These are phyloP conservation scores for Gaertneriomyces sp. DNA, from an alignment of 192 early-diverging fungal species.

Conservation along the genomic window DNA sequence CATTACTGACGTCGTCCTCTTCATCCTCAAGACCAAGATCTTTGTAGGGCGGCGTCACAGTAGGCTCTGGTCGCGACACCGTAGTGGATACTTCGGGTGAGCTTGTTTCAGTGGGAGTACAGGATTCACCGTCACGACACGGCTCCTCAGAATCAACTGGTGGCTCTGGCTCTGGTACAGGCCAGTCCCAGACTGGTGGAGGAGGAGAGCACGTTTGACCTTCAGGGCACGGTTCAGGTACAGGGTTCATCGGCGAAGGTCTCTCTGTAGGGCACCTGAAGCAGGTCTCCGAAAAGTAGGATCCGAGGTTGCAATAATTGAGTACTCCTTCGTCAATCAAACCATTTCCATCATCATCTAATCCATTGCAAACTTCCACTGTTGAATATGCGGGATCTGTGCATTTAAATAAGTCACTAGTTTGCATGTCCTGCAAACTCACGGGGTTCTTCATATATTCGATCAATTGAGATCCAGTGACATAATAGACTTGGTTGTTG, in stretches of 20 bases:
- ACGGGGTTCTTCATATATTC: slow-evolving; percentile 23
- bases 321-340: slow-evolving; percentile 26
- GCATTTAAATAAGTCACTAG: neutral
- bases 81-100: too few species aligned
- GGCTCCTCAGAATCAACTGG: too few species aligned
- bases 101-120: too few species aligned
- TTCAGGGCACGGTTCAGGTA: neutral
- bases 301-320: neutral
- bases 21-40: too few species aligned
- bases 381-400: neutral
- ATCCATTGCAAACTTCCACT: slow-evolving; percentile 33
- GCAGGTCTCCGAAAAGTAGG: slow-evolving; percentile 25
- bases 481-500: slow-evolving; percentile 23
- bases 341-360: slow-evolving; percentile 35
- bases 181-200: too few species aligned
- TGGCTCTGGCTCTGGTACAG: too few species aligned
- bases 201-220: too few species aligned
- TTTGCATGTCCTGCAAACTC: slow-evolving; percentile 9
- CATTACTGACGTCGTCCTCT: too few species aligned
- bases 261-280: slow-evolving; percentile 23
- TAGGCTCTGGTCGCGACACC: too few species aligned
- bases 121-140: too few species aligned
- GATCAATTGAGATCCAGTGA: slow-evolving; percentile 27
- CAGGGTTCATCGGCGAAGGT: slow-evolving; percentile 16
- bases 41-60: too few species aligned